Evolutionary conservation across 164 flowering plant genomes (phyloP), one percentile per base, ranked within the genome.

Genomic region (Vitis rotundifolia): DNA sequence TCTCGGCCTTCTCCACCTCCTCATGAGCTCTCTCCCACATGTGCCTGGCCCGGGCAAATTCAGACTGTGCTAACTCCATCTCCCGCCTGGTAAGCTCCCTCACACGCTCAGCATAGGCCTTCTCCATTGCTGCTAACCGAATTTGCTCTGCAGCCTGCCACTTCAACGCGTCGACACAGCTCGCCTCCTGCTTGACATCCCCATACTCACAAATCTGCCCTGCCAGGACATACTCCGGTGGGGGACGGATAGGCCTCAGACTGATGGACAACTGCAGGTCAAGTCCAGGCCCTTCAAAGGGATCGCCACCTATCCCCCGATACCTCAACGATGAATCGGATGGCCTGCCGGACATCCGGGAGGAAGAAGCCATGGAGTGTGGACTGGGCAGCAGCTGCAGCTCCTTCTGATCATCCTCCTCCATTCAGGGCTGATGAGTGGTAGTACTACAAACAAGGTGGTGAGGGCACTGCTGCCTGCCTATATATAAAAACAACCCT

Each of bases 61-160:
- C 99, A 2, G 91, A 80, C 72, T 95, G 93, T 3, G 99, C 99
- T 76, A 89, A 52, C 84, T 92, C 97, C 89, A 92, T 95, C 76
- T 95, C 99, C 71, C 87, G 66, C 81, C 88, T 79, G 7, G 97
- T 86, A 48, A 92, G 84, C 83, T 92, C 99, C 71, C 91, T 82
- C 67, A 92, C 87, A 16, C 90, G 75, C 87, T 95, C 99, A 6
- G 99, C 98, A 50, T 95, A 91, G 16, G 98, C 97, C 80, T 87
- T 95, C 72, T 95, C 99, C 61, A 87, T 77, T 0, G 93, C 85
- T 5, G 99, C 99, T 64, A 92, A 53, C 66, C 97, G 76, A 47
- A 90, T 86, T 68, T 95, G 96, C 85, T 95, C 99, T 7, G 89
- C 84, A 9, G 97, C 93, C 61, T 94, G 87, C 91, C 91, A 84